Conservation (phyloP, 148 eudicot species). For the Chenopodium album region DNA sequence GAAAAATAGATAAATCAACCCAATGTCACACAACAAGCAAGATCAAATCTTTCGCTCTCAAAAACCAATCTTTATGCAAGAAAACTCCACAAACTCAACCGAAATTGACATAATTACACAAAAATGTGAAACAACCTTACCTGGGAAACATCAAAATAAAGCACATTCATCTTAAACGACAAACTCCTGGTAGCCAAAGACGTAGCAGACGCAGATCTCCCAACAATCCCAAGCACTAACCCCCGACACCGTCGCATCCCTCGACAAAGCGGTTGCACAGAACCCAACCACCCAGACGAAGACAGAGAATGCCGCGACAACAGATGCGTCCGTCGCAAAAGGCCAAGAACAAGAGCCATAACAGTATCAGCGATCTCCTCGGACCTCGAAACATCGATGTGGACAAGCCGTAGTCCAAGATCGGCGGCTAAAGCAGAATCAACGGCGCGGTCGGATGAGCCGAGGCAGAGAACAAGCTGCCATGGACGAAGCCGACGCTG, state of each 20-base stretch:
- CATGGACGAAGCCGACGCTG: slow-evolving; percentile 89
- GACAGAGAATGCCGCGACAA: slow-evolving; percentile 79
- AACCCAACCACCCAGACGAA: slow-evolving; percentile 94
- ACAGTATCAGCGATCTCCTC: slow-evolving; percentile 97
- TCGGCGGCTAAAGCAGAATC: slow-evolving; percentile 93
- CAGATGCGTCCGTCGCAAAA: slow-evolving; percentile 76
- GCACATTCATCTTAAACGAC: slow-evolving; percentile 95
- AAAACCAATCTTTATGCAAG: neutral
- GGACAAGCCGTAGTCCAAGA: slow-evolving; percentile 71
- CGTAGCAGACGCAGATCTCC: slow-evolving; percentile 90
- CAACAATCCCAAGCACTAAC: slow-evolving; percentile 84
- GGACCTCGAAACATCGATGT: slow-evolving; percentile 81
- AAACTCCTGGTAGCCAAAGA: slow-evolving; percentile 86
- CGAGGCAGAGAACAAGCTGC: slow-evolving; percentile 93
- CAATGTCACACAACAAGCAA: neutral
- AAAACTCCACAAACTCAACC: neutral
- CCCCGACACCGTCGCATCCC: slow-evolving; percentile 98
- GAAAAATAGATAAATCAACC: too few relatives aligned
- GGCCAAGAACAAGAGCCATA: slow-evolving; percentile 80
- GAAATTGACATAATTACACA: neutral
- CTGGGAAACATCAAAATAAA: slow-evolving; percentile 74
- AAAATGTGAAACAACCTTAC: slow-evolving; percentile 2
- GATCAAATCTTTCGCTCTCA: neutral
- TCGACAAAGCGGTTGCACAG: slow-evolving; percentile 90
- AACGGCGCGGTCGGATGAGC: slow-evolving; percentile 79